These are phyloP conservation scores for Cylindrodendrum hubeiense DNA, from an alignment of 2,329 filamentous ascomycete species.

Conservation along the genomic window DNA sequence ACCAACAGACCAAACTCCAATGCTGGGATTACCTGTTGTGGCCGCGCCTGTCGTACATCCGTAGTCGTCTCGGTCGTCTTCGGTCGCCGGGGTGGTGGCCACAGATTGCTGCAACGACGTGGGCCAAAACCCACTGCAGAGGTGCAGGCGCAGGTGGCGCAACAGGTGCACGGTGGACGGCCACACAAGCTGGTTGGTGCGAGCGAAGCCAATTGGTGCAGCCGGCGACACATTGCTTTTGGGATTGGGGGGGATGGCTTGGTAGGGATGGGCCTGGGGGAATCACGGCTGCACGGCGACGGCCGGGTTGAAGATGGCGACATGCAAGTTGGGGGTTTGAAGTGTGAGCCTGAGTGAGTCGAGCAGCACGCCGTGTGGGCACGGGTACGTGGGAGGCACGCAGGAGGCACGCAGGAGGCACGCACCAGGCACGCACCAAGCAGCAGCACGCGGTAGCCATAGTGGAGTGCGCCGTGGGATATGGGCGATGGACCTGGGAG, in stretches of 20 bases:
- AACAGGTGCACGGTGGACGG: slow-evolving; percentile 24
- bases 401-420: slow-evolving; percentile 2
- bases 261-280: slow-evolving; percentile 19
- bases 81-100: slow-evolving; percentile 20
- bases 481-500: slow-evolving; percentile 2
- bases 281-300: slow-evolving; percentile 6
- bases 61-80: slow-evolving; percentile 17
- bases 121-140: slow-evolving; percentile 6
- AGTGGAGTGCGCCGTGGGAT: slow-evolving; percentile 8
- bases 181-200: slow-evolving; percentile 19
- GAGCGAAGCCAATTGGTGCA: slow-evolving; percentile 18
- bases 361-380: slow-evolving; percentile 4
- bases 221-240: slow-evolving; percentile 18
- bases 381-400: too few relatives aligned
- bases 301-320: slow-evolving; percentile 1
- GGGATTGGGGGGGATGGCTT: slow-evolving; percentile 11
- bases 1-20: neutral
- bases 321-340: slow-evolving; percentile 3
- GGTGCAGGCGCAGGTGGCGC: slow-evolving; percentile 16
- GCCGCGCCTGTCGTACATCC: slow-evolving; percentile 14
- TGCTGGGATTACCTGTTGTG: neutral
- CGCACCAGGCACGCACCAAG: slow-evolving; percentile 3
- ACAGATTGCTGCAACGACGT: slow-evolving; percentile 19
- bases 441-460: neutral
- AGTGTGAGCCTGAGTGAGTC: slow-evolving; percentile 10